Percentiles rank a stretch among this genome's conserved stretches.
These are phyloP conservation scores for Penicillium chermesinum DNA, from an alignment of 495 filamentous ascomycete species.

Conservation along the genomic window DNA sequence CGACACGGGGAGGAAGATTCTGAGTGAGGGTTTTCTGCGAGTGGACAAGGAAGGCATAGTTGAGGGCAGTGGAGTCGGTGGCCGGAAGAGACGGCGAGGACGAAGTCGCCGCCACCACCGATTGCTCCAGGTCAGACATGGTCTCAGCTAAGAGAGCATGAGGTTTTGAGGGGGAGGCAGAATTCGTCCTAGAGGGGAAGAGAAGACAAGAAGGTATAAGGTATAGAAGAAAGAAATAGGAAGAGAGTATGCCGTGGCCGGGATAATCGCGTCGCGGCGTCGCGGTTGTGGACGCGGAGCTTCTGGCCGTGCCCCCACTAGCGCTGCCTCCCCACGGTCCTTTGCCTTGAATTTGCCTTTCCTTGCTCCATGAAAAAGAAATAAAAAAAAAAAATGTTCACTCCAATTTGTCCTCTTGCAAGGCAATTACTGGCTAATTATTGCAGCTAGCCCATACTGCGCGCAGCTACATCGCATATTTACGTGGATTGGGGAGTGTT, in stretches of 20 bases:
- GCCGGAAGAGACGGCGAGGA: conserved; percentile 35
- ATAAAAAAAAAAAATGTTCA: too few species aligned
- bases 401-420: too few species aligned
- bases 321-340: conserved; percentile 19
- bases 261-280: conserved; percentile 39
- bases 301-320: conserved; percentile 31
- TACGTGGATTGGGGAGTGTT: background rate
- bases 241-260: conserved; percentile 16
- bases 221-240: conserved; percentile 8
- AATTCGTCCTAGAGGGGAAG: conserved; percentile 8
- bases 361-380: background rate
- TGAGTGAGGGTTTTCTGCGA: conserved; percentile 60
- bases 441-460: background rate
- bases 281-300: conserved; percentile 39
- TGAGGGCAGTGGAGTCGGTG: conserved; percentile 36
- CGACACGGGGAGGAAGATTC: conserved; percentile 58
- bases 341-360: conserved; percentile 7
- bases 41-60: conserved; percentile 64
- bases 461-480: background rate
- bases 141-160: conserved; percentile 22
- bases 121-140: conserved; percentile 38
- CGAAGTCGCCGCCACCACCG: conserved; percentile 25
- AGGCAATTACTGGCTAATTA: too few species aligned
- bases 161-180: conserved; percentile 6
- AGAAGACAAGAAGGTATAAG: conserved; percentile 7